Conservation (phyloP, 2,329 filamentous ascomycete genomes). For the Alternaria infectoria region DNA sequence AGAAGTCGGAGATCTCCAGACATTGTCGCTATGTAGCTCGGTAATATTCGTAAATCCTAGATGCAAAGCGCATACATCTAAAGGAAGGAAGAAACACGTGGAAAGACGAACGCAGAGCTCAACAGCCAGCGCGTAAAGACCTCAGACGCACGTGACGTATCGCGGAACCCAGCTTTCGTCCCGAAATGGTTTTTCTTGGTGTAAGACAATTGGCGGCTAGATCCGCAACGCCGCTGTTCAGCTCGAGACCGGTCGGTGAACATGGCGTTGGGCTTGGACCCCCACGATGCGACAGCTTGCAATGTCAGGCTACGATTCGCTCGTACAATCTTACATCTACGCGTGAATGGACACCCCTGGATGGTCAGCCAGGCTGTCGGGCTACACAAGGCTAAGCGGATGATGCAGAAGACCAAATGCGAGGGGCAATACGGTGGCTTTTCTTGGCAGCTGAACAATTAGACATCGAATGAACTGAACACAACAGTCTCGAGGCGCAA, state of each 20-base stretch:
- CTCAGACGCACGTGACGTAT: background rate
- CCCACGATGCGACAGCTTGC: background rate
- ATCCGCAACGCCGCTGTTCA: background rate
- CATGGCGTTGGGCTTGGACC: background rate
- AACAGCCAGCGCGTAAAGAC: background rate
- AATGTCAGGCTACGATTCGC: background rate
- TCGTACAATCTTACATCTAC: background rate
- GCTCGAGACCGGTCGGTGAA: background rate
- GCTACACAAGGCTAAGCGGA: background rate
- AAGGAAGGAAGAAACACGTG: background rate
- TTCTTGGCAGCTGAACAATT: conserved; percentile 10
- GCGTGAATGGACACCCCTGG: background rate
- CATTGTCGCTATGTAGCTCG: background rate
- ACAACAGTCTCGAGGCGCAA: background rate
- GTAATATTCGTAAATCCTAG: background rate
- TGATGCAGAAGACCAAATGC: background rate
- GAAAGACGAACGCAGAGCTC: background rate
- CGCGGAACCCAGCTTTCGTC: background rate
- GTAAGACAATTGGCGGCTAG: background rate
- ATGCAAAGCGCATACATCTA: background rate
- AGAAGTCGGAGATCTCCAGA: conserved; percentile 5
- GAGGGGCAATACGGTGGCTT: conserved; percentile 1
- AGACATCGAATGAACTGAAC: background rate
- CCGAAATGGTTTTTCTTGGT: background rate
- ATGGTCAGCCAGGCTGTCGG: background rate